Conservation (phyloP, 371 early-diverging fungal genomes). For the Neoconidiobolus thromboides region DNA sequence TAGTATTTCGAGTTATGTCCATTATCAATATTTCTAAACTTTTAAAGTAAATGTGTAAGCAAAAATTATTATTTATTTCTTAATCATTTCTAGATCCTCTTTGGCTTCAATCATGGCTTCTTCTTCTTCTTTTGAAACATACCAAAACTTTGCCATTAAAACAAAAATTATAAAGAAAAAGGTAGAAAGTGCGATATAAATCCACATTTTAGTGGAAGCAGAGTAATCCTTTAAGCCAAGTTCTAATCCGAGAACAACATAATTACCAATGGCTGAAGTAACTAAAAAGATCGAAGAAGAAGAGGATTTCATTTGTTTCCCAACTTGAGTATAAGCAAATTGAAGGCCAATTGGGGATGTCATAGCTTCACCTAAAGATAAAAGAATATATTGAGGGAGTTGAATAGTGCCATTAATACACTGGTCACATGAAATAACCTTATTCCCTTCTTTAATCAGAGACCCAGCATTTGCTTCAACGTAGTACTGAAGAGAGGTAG, state of each 20-base stretch:
- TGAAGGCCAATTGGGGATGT: conserved; percentile 34
- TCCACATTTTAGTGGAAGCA: background rate
- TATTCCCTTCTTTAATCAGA: conserved; percentile 4
- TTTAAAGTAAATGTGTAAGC: too few species aligned
- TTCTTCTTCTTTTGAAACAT: background rate
- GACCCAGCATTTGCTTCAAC: conserved; percentile 15
- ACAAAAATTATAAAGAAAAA: conserved; percentile 1
- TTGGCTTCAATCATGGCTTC: background rate
- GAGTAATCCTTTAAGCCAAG: background rate
- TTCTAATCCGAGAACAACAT: background rate
- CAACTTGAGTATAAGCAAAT: conserved; percentile 16
- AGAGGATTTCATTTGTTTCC: conserved; percentile 8
- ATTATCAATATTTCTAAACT: too few species aligned
- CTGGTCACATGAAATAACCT: conserved; percentile 9
- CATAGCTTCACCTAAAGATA: conserved; percentile 40
- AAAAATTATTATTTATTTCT: too few species aligned
- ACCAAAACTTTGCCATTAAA: background rate
- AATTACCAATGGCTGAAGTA: conserved; percentile 11
- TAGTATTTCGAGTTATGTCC: too few species aligned
- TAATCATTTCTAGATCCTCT: too few species aligned
- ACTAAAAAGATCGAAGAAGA: conserved; percentile 20
- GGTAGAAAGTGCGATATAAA: background rate
- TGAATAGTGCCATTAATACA: conserved; percentile 23
- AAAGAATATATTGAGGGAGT: conserved; percentile 36
- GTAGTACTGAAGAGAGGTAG: conserved; percentile 15